These are phyloP conservation scores for Ceratocystis papillata DNA, from an alignment of 2,329 filamentous ascomycete genomes.

Conservation along the genomic window DNA sequence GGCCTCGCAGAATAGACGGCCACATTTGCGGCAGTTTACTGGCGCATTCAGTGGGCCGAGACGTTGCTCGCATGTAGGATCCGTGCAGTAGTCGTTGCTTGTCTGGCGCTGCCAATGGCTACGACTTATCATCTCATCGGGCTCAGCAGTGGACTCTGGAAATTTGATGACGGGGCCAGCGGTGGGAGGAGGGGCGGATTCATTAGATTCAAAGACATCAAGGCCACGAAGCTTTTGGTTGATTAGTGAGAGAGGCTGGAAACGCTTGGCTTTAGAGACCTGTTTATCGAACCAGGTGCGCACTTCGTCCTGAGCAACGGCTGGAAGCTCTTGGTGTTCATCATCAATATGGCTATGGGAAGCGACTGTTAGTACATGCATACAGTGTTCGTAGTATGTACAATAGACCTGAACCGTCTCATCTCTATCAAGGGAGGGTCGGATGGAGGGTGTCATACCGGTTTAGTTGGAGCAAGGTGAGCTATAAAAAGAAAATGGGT, in stretches of 20 bases:
- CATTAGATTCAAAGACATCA: constrained; percentile 89
- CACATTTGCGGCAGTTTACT: constrained; percentile 89
- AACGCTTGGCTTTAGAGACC: constrained; percentile 83
- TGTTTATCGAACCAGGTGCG: constrained; percentile 96
- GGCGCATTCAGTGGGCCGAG: constrained; percentile 70
- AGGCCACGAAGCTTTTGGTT: constrained; percentile 90
- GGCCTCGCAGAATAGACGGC: constrained; percentile 86
- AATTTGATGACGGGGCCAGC: constrained; percentile 31
- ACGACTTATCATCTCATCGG: constrained; percentile 80
- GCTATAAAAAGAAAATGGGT: constrained; percentile 37
- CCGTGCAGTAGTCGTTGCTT: constrained; percentile 68
- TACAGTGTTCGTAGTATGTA: background rate
- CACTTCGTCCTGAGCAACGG: constrained; percentile 81
- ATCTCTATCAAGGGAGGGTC: constrained; percentile 2
- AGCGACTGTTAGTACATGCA: constrained; percentile 1
- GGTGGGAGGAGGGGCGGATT: constrained; percentile 41
- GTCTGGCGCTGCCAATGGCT: constrained; percentile 78
- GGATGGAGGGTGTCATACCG: constrained; percentile 36
- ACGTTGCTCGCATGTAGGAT: constrained; percentile 72
- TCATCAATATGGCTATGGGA: constrained; percentile 59
- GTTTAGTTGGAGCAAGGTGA: constrained; percentile 88
- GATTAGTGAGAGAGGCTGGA: constrained; percentile 79
- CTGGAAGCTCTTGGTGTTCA: constrained; percentile 77
- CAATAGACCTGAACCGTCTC: too few species aligned
- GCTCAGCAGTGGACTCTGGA: constrained; percentile 48